Base-by-base conservation (phyloP, 768 basidiomycete species). In the Leccinum longicurvipes region DNA sequence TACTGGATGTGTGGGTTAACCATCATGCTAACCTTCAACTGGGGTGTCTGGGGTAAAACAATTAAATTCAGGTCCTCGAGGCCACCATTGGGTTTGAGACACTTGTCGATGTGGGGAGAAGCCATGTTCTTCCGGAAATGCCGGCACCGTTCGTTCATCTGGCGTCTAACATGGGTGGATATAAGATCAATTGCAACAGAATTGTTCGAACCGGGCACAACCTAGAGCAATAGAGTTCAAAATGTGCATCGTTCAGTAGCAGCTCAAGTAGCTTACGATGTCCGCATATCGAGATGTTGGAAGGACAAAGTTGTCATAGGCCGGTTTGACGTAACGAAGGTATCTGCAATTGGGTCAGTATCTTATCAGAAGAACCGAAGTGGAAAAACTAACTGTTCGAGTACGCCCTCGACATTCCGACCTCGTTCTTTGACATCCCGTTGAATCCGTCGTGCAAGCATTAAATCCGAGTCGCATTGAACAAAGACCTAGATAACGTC, bases 151-250 rank as follows among this genome's bases (percentile, higher is more conserved):
- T 92, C 88, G 50, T 85, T 82, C 46, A 98, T 80, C 68, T 97
- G 86, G 36, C 87, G 82, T 25, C 85, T 82, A 55, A 98, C 84
- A 67, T 98, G 97, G 2, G 91, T 93, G 15, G 87, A 86, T 51
- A 99, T 93, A 36, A 99, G 78, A 57, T 97, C 95, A 53, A 97
- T 93, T 4, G 96, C 94, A 10, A 96, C 87, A 21, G 82, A 70
- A 65, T 98, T 98, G 60, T 93, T 85, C 3, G 83, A 83, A 3
- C 96, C 96, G 2, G 95, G 95, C n/a, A 99, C 95, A 60, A 98
- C 95, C 94, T 96, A 58, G n/a, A 50, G 29, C 39, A 54, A 27
- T 21, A 31, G 41, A 48, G 9, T 45, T 48, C 51, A 47, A 23
- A 46, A 39, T 46, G 29, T 39, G 28, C 44, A 10, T 19, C 15